Percentiles rank a stretch among this genome's conserved stretches.
Conservation (phyloP, 2,329 filamentous ascomycete species). For the Beauveria scarabaeidicola region DNA sequence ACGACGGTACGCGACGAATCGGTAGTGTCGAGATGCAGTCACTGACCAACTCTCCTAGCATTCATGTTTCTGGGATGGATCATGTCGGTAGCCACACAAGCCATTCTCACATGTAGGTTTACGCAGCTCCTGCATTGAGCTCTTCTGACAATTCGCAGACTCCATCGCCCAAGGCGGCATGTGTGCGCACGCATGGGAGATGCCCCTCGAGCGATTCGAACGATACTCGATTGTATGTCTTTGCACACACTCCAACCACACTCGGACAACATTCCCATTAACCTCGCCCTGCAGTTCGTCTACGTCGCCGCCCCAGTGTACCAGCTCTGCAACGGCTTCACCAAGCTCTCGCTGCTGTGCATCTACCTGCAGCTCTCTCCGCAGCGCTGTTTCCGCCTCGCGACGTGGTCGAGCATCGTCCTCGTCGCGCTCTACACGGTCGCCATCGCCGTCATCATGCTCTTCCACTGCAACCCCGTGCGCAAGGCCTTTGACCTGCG, state of each 20-base stretch:
- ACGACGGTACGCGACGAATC: constrained; percentile 17
- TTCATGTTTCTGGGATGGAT: constrained; percentile 22
- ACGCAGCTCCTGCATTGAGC: too few relatives aligned
- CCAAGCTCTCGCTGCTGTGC: constrained; percentile 28
- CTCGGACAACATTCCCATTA: too few relatives aligned
- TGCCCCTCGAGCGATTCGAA: constrained; percentile 16
- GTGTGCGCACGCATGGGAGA: constrained; percentile 18
- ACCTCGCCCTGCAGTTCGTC: constrained; percentile 3
- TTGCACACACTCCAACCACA: too few relatives aligned
- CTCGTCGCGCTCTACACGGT: constrained; percentile 24
- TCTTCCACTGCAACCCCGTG: constrained; percentile 19
- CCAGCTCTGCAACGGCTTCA: constrained; percentile 26
- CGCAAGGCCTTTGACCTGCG: constrained; percentile 18
- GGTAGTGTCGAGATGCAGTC: background rate
- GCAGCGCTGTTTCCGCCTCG: constrained; percentile 22
- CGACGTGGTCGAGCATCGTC: constrained; percentile 21
- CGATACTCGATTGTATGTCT: constrained; percentile 16
- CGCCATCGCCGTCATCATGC: constrained; percentile 18
- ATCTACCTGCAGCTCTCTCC: constrained; percentile 30
- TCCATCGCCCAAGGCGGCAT: constrained; percentile 15
- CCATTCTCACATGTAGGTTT: constrained; percentile 13
- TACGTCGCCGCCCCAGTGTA: constrained; percentile 24
- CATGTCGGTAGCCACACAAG: constrained; percentile 15
- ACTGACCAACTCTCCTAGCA: constrained; percentile 13
- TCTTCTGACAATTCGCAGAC: background rate